These are phyloP conservation scores for Dryadomyces sulphureus DNA, from an alignment of 2,329 filamentous ascomycete genomes.

Conservation along the genomic window DNA sequence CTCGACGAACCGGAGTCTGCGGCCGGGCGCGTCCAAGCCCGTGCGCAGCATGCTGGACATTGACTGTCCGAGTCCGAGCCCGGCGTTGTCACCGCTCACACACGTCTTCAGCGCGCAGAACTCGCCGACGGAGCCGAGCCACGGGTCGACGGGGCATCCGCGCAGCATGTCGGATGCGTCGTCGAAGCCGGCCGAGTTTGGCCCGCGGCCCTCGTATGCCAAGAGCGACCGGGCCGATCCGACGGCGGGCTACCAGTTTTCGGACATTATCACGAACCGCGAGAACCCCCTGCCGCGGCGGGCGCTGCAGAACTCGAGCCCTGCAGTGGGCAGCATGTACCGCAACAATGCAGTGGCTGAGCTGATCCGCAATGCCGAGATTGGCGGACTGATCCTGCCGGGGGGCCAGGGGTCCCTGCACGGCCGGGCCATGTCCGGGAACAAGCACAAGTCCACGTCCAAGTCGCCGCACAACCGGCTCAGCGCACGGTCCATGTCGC, in stretches of 20 bases:
- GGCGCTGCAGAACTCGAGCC: conserved; percentile 11
- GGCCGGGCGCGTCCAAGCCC: conserved; percentile 26
- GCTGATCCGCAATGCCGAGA: conserved; percentile 35
- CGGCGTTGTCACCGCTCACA: conserved; percentile 15
- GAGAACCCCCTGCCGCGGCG: conserved; percentile 25
- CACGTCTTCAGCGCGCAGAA: conserved; percentile 27
- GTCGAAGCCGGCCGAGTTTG: conserved; percentile 31
- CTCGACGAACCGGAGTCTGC: conserved; percentile 16
- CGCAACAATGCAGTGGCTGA: conserved; percentile 31
- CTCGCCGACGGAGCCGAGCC: conserved; percentile 28
- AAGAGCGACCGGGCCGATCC: conserved; percentile 20
- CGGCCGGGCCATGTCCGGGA: conserved; percentile 21
- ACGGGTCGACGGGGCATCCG: conserved; percentile 21
- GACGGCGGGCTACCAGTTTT: conserved; percentile 45
- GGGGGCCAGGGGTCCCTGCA: conserved; percentile 20
- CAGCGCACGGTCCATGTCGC: conserved; percentile 34
- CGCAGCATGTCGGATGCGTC: conserved; percentile 42
- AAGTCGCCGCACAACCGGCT: conserved; percentile 38
- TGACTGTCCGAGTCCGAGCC: conserved; percentile 16
- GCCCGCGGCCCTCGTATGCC: conserved; percentile 19
- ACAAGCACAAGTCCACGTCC: conserved; percentile 34
- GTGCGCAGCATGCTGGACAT: conserved; percentile 39
- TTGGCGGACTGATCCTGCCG: conserved; percentile 33
- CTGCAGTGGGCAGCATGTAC: neutral
- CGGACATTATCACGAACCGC: conserved; percentile 38